Evolutionary conservation across 2,329 filamentous ascomycete genomes (phyloP), one percentile per base, ranked within the genome.

Genomic region (Alternaria brassicae): DNA sequence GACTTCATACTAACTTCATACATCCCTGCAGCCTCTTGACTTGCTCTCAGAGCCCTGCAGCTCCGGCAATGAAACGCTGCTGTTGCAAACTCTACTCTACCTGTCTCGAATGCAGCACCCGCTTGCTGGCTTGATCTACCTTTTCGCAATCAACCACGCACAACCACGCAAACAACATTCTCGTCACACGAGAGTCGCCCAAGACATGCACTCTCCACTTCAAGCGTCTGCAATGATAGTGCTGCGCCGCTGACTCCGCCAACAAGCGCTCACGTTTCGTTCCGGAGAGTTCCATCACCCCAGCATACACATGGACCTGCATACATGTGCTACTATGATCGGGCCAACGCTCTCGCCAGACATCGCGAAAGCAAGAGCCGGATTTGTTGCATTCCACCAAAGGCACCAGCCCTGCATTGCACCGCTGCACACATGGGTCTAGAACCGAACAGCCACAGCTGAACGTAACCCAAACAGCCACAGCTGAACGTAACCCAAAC

Each of bases 271-370:
- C 48, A 45, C 17, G 28, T 44, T 51, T 41, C 41, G 23, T 42
- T 32, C 27, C 45, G 37, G 45, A 51, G 41, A 34, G 21, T 34
- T 48, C 27, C 45, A 42, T 25, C 45, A 17, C 53, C 40, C 49
- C n/a, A 44, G 41, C 12, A 54, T 36, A 39, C 50, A 32, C 23
- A 30, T 39, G 37, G 37, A 44, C 58, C 54, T 52, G 58, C 54
- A 61, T 53, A 45, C 21, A 53, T 40, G 32, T 52, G 32, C 27
- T 6, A 28, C 37, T 9, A 39, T 30, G 1, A 25, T 56, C 44
- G 17, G 34, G n/a, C 44, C 28, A 47, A 36, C 19, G 23, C 47
- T 23, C 19, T 23, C 15, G 44, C 17, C 21, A 47, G 6, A 47
- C 44, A 47, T 21, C 21, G 19, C 23, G 13, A n/a, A 13, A n/a